A percentile compares a stretch with the other conserved stretches of the same genome.
Conservation (phyloP, 2,329 filamentous ascomycete genomes). For the Hypoxylon sp. region DNA sequence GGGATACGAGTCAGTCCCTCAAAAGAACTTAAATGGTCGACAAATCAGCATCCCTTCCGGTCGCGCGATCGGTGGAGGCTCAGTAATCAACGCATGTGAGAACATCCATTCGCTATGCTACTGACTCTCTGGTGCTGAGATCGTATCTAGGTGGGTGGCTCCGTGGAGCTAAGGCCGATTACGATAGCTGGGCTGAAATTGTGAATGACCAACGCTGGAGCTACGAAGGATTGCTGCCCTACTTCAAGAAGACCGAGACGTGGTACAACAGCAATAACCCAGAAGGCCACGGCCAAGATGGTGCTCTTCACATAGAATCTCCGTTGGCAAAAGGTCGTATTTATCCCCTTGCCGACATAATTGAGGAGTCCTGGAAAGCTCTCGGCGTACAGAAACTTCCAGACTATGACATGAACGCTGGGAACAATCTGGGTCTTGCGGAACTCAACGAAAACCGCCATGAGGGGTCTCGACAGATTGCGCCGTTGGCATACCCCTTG, state of each 20-base stretch:
- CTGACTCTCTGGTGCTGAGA: constrained; percentile 2
- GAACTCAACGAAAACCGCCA: constrained; percentile 46
- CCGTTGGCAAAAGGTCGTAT: constrained; percentile 50
- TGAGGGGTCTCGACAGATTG: constrained; percentile 44
- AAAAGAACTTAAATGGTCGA: constrained; percentile 38
- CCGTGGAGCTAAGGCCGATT: constrained; percentile 60
- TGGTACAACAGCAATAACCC: constrained; percentile 39
- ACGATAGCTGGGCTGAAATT: constrained; percentile 59
- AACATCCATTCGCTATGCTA: neutral
- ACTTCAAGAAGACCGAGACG: constrained; percentile 57
- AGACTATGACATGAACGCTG: constrained; percentile 41
- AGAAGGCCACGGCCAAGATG: constrained; percentile 50
- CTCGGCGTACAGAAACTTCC: constrained; percentile 50
- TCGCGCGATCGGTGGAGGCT: constrained; percentile 45
- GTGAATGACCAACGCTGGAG: constrained; percentile 58
- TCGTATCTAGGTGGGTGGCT: constrained; percentile 54
- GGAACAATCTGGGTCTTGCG: constrained; percentile 47
- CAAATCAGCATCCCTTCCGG: constrained; percentile 40
- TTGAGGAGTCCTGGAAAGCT: constrained; percentile 53
- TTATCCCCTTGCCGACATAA: constrained; percentile 54
- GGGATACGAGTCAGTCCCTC: constrained; percentile 43
- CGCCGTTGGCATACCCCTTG: constrained; percentile 31
- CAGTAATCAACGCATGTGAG: constrained; percentile 48
- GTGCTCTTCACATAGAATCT: constrained; percentile 50
- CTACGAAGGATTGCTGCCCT: constrained; percentile 59